phyloP scores from a whole-genome alignment of 768 basidiomycete species.

The Hericium rajendrae region DNA sequence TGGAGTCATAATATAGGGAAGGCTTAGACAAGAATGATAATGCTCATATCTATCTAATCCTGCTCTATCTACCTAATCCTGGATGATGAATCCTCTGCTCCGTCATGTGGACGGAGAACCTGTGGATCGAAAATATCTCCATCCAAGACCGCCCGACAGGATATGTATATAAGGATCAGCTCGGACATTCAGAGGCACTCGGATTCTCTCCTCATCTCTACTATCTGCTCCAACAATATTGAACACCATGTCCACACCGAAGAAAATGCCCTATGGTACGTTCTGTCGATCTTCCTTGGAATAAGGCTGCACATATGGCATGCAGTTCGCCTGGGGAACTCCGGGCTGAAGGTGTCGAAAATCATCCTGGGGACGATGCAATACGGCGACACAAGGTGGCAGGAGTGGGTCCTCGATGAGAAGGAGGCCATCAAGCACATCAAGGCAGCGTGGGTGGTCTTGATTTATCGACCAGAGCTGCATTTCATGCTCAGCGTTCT shows the following conservation, averaged over 20 bases:
- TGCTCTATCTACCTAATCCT: no score
- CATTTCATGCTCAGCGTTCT: background rate
- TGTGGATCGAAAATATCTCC: background rate
- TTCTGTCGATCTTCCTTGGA: background rate
- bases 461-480: background rate
- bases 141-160: background rate
- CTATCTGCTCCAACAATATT: background rate
- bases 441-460: slow-evolving; percentile 29
- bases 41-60: no score
- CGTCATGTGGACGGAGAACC: background rate
- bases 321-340: slow-evolving; percentile 21
- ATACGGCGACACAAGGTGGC: slow-evolving; percentile 23
- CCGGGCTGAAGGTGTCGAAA: slow-evolving; percentile 21
- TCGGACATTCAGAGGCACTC: background rate
- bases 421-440: slow-evolving; percentile 29
- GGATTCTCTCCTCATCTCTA: background rate
- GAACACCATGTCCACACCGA: background rate
- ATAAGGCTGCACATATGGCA: background rate
- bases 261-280: background rate
- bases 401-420: slow-evolving; percentile 28
- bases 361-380: slow-evolving; percentile 27
- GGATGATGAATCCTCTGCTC: background rate
- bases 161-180: background rate
- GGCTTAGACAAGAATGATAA: no score
- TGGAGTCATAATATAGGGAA: no score